Evolutionary conservation across 345 rosid species (phyloP).

Genomic region (Hevea brasiliensis): DNA sequence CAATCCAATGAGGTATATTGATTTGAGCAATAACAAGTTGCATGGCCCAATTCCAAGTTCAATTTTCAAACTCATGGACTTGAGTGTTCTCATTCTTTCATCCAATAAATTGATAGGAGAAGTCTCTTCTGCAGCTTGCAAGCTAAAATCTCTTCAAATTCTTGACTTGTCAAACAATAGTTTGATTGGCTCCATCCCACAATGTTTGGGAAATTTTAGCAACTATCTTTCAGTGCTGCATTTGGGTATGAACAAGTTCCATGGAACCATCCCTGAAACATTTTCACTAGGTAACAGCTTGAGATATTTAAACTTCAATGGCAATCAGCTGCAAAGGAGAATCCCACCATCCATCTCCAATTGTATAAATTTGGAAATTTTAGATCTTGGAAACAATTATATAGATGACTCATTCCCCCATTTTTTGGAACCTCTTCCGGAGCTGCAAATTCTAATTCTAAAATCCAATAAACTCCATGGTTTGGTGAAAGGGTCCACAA

Average conservation of each 20-base stretch:
- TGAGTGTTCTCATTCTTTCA: neutral
- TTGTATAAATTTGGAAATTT: conserved; percentile 13
- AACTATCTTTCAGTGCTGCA: neutral
- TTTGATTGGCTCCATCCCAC: conserved; percentile 28
- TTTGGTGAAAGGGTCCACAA: neutral
- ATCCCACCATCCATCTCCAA: conserved; percentile 14
- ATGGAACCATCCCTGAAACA: conserved; percentile 9
- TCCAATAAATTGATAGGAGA: neutral
- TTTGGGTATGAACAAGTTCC: conserved; percentile 1
- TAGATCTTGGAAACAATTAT: conserved; percentile 11
- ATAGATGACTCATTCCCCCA: conserved; percentile 5
- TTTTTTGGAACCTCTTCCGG: conserved; percentile 2
- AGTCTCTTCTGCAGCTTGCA: neutral
- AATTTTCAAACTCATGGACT: neutral
- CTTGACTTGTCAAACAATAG: conserved; percentile 27
- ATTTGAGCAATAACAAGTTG: conserved; percentile 3
- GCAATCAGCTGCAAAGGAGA: conserved; percentile 11
- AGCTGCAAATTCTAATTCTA: conserved; percentile 4
- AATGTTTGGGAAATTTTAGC: conserved; percentile 17
- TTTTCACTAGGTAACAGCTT: neutral
- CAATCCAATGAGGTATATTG: neutral
- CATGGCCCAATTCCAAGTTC: conserved; percentile 19
- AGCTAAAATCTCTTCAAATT: neutral
- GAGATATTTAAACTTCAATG: neutral
- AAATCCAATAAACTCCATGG: conserved; percentile 18